Evolutionary conservation across 2,329 filamentous ascomycete species (phyloP).

Genomic region (Botrytis paeoniae): DNA sequence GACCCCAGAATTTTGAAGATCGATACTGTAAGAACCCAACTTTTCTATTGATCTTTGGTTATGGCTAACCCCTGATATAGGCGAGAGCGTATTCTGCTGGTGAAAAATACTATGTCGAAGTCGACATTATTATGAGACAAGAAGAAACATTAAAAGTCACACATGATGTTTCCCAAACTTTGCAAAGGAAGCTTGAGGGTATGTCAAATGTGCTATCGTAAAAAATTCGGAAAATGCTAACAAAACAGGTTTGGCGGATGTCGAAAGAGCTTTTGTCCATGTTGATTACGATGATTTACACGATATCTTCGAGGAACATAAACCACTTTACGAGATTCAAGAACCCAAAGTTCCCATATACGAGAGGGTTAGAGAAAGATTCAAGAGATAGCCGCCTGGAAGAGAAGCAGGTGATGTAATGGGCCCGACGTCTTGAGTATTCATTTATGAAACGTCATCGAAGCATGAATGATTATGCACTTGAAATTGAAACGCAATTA

Average conservation of each 20-base stretch:
- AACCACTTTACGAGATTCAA: constrained; percentile 19
- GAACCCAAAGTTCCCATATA: constrained; percentile 12
- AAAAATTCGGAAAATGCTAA: background rate
- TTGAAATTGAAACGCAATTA: background rate
- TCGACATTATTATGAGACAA: constrained; percentile 91
- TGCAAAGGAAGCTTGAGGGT: constrained; percentile 92
- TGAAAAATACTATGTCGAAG: constrained; percentile 79
- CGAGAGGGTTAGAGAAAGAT: constrained; percentile 14
- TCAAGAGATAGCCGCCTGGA: background rate
- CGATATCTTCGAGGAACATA: constrained; percentile 19
- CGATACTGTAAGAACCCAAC: constrained; percentile 57
- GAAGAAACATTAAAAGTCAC: constrained; percentile 69
- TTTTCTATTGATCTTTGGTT: background rate
- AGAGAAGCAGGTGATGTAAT: background rate
- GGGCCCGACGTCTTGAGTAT: background rate
- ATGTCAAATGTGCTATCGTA: background rate
- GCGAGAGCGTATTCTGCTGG: constrained; percentile 18
- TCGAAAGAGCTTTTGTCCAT: constrained; percentile 93
- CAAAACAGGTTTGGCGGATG: constrained; percentile 61
- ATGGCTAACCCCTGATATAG: constrained; percentile 2
- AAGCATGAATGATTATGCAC: background rate
- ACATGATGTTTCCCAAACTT: constrained; percentile 88
- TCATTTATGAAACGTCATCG: background rate
- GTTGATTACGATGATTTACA: constrained; percentile 76
- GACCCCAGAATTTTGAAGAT: constrained; percentile 77